Evolutionary conservation across 169 alveolate genomes (phyloP).

Genomic region (Perkinsus marinus): DNA sequence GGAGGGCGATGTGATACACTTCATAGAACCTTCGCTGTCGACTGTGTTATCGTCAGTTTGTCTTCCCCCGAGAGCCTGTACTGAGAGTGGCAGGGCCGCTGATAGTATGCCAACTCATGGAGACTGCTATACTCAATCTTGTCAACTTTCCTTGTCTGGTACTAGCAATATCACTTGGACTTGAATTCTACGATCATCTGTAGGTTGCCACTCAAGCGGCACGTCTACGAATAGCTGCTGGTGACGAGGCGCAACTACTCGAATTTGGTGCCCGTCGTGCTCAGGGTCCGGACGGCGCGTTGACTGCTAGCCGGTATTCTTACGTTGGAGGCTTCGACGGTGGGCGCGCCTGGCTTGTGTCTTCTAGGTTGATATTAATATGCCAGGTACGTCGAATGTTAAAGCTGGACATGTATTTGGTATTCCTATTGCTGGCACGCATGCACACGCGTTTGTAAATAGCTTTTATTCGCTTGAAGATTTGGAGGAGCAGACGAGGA

Average conservation of each 20-base stretch:
- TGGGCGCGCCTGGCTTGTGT: too few species aligned
- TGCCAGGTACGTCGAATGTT: constrained; percentile 58
- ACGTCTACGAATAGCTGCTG: constrained; percentile 48
- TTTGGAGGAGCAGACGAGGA: background rate
- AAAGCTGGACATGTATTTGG: constrained; percentile 33
- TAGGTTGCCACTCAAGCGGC: background rate
- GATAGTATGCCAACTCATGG: constrained; percentile 58
- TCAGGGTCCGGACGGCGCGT: constrained; percentile 82
- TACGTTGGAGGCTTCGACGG: constrained; percentile 31
- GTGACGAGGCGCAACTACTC: constrained; percentile 21
- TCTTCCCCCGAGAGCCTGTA: constrained; percentile 66
- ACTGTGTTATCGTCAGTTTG: constrained; percentile 38
- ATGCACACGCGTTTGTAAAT: constrained; percentile 63
- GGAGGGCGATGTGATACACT: constrained; percentile 1
- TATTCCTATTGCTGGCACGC: constrained; percentile 52
- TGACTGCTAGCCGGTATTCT: constrained; percentile 63
- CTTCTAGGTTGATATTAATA: constrained; percentile 51
- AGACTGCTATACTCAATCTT: constrained; percentile 63
- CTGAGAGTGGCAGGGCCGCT: constrained; percentile 71
- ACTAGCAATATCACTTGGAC: constrained; percentile 37
- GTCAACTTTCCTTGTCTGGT: constrained; percentile 64
- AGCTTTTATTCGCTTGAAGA: constrained; percentile 12
- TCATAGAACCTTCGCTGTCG: background rate
- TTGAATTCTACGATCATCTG: constrained; percentile 24
- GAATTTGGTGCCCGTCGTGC: constrained; percentile 37